Conservation (phyloP, 148 eudicot species). For the Bassia scoparia region DNA sequence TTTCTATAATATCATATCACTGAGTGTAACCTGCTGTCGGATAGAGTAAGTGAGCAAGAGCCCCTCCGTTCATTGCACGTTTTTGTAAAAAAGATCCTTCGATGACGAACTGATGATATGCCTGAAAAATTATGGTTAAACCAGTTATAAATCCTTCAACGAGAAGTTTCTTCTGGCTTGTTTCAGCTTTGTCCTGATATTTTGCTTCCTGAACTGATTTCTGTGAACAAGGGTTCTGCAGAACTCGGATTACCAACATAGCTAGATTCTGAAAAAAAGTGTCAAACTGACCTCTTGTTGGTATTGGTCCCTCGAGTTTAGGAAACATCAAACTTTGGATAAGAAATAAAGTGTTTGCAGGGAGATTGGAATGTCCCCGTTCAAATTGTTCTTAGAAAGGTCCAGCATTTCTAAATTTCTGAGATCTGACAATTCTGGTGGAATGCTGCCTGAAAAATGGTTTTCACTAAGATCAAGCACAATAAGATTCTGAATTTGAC, state of each 20-base stretch:
- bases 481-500: slow-evolving; percentile 49
- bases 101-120: slow-evolving; percentile 10
- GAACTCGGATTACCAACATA: slow-evolving; percentile 50
- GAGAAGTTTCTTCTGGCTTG: slow-evolving; percentile 36
- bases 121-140: slow-evolving; percentile 1
- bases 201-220: slow-evolving; percentile 18
- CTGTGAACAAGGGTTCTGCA: slow-evolving; percentile 40
- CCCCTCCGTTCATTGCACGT: neutral
- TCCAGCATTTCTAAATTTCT: slow-evolving; percentile 52
- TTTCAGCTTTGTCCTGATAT: slow-evolving; percentile 20
- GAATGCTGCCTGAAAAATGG: slow-evolving; percentile 57
- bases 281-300: slow-evolving; percentile 52
- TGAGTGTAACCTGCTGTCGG: neutral
- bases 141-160: slow-evolving; percentile 18
- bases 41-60: neutral
- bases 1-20: neutral
- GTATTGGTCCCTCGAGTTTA: slow-evolving; percentile 51
- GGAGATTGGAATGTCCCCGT: slow-evolving; percentile 64
- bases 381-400: slow-evolving; percentile 54
- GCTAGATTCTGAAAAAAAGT: slow-evolving; percentile 45
- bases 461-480: slow-evolving; percentile 58
- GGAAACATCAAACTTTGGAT: slow-evolving; percentile 49
- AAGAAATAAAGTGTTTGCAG: slow-evolving; percentile 42
- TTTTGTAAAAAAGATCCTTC: neutral
- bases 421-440: slow-evolving; percentile 51